Percentiles rank a stretch among this genome's conserved stretches.
phyloP scores from a whole-genome alignment of 2,329 filamentous ascomycete species.

The Fusarium compactum region DNA sequence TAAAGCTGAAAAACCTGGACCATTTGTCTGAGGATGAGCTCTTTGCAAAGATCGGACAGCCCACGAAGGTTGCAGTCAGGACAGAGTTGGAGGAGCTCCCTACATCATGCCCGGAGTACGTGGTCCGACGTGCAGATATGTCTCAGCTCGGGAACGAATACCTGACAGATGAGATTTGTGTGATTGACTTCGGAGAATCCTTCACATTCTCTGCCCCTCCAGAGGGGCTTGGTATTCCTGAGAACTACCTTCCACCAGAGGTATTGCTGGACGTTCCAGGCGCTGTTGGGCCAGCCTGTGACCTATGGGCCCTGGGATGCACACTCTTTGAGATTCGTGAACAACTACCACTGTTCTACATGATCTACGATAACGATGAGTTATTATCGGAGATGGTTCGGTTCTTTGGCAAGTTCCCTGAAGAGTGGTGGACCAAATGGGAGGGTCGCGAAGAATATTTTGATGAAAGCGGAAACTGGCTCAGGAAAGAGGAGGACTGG shows the following conservation, averaged over 20 bases:
- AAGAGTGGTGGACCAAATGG: slow-evolving; percentile 51
- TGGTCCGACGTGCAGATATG: slow-evolving; percentile 37
- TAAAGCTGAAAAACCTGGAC: slow-evolving; percentile 40
- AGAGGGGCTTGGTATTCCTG: slow-evolving; percentile 46
- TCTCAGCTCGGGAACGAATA: neutral
- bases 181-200: slow-evolving; percentile 46
- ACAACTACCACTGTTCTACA: slow-evolving; percentile 47
- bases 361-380: slow-evolving; percentile 48
- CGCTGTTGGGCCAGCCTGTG: slow-evolving; percentile 34
- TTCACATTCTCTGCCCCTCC: slow-evolving; percentile 27
- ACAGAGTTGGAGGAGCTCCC: slow-evolving; percentile 13
- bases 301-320: slow-evolving; percentile 53
- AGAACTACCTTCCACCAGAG: slow-evolving; percentile 49
- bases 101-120: slow-evolving; percentile 37
- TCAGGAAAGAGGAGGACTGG: neutral
- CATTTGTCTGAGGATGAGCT: slow-evolving; percentile 40
- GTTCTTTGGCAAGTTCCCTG: slow-evolving; percentile 50
- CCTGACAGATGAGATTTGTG: slow-evolving; percentile 31
- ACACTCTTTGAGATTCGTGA: slow-evolving; percentile 51
- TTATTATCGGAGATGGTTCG: slow-evolving; percentile 45
- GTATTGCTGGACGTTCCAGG: slow-evolving; percentile 36
- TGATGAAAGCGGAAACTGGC: slow-evolving; percentile 30
- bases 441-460: slow-evolving; percentile 39
- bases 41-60: slow-evolving; percentile 30
- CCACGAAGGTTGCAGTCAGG: slow-evolving; percentile 4